phyloP scores from a whole-genome alignment of 495 filamentous ascomycete species.

The Glonium stellatum region DNA sequence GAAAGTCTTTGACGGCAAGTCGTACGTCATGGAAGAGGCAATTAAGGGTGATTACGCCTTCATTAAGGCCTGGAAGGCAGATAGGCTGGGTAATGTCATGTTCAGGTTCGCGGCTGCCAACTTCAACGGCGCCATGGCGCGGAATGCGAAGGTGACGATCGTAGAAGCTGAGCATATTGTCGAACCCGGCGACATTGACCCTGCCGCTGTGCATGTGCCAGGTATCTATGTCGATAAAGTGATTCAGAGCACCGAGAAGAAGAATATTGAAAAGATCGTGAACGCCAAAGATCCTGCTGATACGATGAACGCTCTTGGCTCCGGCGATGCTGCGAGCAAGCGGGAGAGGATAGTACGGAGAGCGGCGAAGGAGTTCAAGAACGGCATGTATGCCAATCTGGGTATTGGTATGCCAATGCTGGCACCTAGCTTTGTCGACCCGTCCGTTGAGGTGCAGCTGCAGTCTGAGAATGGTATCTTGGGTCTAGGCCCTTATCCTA shows the following conservation, averaged over 20 bases:
- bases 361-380: constrained; percentile 55
- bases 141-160: constrained; percentile 51
- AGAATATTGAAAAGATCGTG: constrained; percentile 49
- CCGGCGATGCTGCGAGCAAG: constrained; percentile 36
- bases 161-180: constrained; percentile 67
- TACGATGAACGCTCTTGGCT: constrained; percentile 21
- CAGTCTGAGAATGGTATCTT: constrained; percentile 58
- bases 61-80: constrained; percentile 56
- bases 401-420: constrained; percentile 60
- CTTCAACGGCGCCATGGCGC: constrained; percentile 58
- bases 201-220: constrained; percentile 52
- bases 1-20: constrained; percentile 51
- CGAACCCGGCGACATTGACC: constrained; percentile 50
- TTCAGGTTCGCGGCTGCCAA: constrained; percentile 46
- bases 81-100: constrained; percentile 56
- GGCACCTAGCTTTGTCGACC: constrained; percentile 45
- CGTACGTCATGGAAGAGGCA: constrained; percentile 57
- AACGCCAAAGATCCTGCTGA: constrained; percentile 40
- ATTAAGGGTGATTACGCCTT: constrained; percentile 58
- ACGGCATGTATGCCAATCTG: constrained; percentile 61
- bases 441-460: constrained; percentile 44
- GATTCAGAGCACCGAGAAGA: constrained; percentile 48
- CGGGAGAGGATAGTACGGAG: constrained; percentile 53
- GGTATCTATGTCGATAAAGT: constrained; percentile 61
- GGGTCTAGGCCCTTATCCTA: constrained; percentile 57